phyloP scores from a whole-genome alignment of 805 yeast genomes.

The Hanseniaspora guilliermondii region DNA sequence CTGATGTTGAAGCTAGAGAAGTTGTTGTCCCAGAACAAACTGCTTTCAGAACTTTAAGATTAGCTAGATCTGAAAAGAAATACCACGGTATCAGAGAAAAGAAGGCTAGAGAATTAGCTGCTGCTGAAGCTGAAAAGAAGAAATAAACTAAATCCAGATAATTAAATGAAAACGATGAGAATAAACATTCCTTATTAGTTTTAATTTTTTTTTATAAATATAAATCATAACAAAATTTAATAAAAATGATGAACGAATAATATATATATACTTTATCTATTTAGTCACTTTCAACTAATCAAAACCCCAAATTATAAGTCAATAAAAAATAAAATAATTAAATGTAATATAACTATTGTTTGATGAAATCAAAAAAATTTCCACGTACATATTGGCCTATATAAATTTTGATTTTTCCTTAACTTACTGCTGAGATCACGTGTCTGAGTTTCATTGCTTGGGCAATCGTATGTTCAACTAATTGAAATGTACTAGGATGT shows the following conservation, averaged over 20 bases:
- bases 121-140: constrained; percentile 99
- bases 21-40: constrained; percentile 61
- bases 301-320: background rate
- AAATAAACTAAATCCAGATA: constrained; percentile 41
- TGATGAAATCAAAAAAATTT: background rate
- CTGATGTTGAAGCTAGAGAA: constrained; percentile 75
- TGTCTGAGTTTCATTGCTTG: too few species aligned
- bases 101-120: constrained; percentile 95
- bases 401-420: too few species aligned
- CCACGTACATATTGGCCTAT: too few species aligned
- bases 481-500: too few species aligned
- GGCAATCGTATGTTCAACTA: too few species aligned
- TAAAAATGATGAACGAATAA: background rate
- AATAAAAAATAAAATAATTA: background rate
- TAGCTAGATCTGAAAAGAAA: constrained; percentile 88
- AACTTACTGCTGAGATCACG: too few species aligned
- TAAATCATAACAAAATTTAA: background rate
- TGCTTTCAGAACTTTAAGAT: constrained; percentile 91
- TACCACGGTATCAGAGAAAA: constrained; percentile 93
- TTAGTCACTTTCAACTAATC: background rate
- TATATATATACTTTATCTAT: constrained; percentile 3
- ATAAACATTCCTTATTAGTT: background rate
- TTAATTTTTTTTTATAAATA: background rate
- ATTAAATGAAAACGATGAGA: background rate
- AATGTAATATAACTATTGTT: background rate